Evolutionary conservation across 306 rosid species (phyloP).

Genomic region (Hippophae rhamnoides): DNA sequence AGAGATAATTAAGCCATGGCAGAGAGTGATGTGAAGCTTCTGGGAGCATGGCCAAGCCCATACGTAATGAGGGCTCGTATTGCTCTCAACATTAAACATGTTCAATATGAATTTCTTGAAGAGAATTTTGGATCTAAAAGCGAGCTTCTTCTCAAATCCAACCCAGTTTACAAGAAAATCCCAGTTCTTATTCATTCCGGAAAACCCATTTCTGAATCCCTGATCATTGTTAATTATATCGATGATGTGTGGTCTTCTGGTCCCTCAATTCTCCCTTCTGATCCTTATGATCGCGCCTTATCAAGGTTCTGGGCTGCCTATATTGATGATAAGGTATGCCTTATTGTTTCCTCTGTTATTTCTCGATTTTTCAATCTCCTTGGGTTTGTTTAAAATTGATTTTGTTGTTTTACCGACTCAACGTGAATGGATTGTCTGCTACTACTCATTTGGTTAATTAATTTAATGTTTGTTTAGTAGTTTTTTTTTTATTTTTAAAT

Average conservation of each 20-base stretch:
- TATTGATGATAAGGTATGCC: constrained; percentile 40
- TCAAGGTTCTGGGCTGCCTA: constrained; percentile 49
- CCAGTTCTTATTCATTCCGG: constrained; percentile 43
- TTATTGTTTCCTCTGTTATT: neutral
- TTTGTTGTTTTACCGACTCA: too few species aligned
- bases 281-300: constrained; percentile 41
- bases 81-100: constrained; percentile 36
- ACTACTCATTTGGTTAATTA: too few species aligned
- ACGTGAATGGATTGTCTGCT: too few species aligned
- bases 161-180: constrained; percentile 42
- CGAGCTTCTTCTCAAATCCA: constrained; percentile 41
- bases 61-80: constrained; percentile 27
- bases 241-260: constrained; percentile 41
- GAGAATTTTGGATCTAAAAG: constrained; percentile 30
- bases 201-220: constrained; percentile 42
- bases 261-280: constrained; percentile 36
- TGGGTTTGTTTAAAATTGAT: neutral
- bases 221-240: constrained; percentile 41
- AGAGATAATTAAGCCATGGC: constrained; percentile 16
- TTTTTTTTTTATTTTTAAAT: too few species aligned
- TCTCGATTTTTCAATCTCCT: neutral
- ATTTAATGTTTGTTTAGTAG: too few species aligned
- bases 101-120: constrained; percentile 30
- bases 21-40: constrained; percentile 28
- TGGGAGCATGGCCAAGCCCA: constrained; percentile 53